Percentiles rank a stretch among this genome's conserved stretches.
Conservation (phyloP, 345 rosid species). For the Sapria himalayana region DNA sequence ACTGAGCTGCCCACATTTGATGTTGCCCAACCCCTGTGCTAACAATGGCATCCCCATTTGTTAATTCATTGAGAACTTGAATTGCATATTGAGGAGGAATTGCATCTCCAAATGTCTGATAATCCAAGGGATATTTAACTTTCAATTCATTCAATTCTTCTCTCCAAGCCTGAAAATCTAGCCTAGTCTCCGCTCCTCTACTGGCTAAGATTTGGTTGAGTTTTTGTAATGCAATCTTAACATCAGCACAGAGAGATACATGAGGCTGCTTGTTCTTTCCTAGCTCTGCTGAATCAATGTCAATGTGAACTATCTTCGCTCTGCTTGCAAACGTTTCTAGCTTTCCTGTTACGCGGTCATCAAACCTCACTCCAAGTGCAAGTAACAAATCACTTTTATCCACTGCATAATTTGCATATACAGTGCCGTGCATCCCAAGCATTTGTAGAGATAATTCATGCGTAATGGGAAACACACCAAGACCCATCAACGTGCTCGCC, state of each 20-base stretch:
- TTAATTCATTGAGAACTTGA: conserved; percentile 71
- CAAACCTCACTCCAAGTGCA: conserved; percentile 93
- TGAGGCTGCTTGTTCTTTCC: conserved; percentile 99
- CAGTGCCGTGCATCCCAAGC: conserved; percentile 99
- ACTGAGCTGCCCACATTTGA: conserved; percentile 99
- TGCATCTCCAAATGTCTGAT: conserved; percentile 68
- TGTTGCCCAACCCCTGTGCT: conserved; percentile 98
- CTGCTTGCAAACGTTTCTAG: conserved; percentile 86
- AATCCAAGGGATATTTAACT: conserved; percentile 39
- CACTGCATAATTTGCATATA: conserved; percentile 77
- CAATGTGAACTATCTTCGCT: conserved; percentile 90
- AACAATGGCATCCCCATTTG: conserved; percentile 61
- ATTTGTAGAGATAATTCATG: conserved; percentile 58
- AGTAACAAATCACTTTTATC: conserved; percentile 72
- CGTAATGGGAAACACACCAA: conserved; percentile 44
- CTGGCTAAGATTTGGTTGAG: conserved; percentile 44
- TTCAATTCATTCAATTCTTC: conserved; percentile 58
- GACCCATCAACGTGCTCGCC: conserved; percentile 96
- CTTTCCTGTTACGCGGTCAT: conserved; percentile 92
- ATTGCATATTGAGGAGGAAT: conserved; percentile 91
- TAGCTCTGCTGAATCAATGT: conserved; percentile 84
- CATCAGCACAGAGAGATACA: conserved; percentile 69
- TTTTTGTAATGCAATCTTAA: conserved; percentile 63
- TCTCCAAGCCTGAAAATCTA: conserved; percentile 56
- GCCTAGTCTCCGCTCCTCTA: conserved; percentile 17